Base-by-base conservation (phyloP, 805 yeast species). In the Myxozyma melibiosi region DNA sequence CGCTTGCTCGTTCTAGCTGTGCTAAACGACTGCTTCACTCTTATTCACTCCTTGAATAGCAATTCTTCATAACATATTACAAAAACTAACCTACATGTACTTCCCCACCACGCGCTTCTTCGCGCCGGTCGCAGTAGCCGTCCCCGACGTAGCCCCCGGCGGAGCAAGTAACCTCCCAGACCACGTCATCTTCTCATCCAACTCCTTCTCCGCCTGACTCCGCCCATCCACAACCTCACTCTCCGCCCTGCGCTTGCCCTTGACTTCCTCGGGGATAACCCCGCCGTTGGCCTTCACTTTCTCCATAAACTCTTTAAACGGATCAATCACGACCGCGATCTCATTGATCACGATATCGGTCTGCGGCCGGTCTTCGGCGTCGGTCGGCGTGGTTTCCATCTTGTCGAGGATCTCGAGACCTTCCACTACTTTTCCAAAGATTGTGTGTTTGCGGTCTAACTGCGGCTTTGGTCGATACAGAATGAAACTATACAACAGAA, bases 391-490 rank as follows among this genome's bases (percentile, higher is more conserved):
- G 14, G 20, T 30, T 37, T 81, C 84, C 52, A 82, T 72, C 49
- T 70, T 72, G 55, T 81, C 76, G 16, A 82, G 81, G 14, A 80
- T 72, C 1, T 77, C 76, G 62, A 77, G 73, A 5, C 85, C 85
- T 50, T 65, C 63, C 33, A 78, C 72, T 28, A 81, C 84, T 61
- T 75, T 73, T 7, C 84, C 85, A 65, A 82, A 82, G 3, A 82
- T 80, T 20, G 82, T 83, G 63, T 82, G 85, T 64, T 82, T 82
- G 16, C 78, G 78, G 64, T 82, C 80, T 59, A 82, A 74, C 71
- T 90, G 96, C 0, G 89, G 85, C 7, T 84, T 80, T 1, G 89
- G 80, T 51, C 76, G 80, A 0, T 90, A 84, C 67, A 95, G 86
- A 71, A 89, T 84, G 78, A 88, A 89, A 76, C 64, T 60, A 39